Evolutionary conservation across 2,329 filamentous ascomycete genomes (phyloP).

Genomic region (Westerdykella aurantiaca): DNA sequence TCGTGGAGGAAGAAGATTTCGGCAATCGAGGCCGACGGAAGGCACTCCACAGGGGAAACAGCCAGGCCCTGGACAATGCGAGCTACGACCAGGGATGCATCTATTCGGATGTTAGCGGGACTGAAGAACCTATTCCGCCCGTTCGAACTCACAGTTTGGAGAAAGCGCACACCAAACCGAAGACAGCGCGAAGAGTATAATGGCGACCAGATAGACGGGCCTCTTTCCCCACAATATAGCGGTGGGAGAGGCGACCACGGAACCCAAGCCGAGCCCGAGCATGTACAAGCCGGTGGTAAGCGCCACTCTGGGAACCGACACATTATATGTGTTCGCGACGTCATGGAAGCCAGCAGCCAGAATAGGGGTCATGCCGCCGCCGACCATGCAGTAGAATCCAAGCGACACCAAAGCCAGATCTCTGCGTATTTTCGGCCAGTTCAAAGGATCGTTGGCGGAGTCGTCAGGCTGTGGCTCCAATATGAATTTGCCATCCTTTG

Average conservation of each 20-base stretch:
- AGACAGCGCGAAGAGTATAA: conserved; percentile 69
- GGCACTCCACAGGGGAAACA: conserved; percentile 83
- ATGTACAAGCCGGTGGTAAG: conserved; percentile 90
- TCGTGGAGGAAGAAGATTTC: conserved; percentile 97
- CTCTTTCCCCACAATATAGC: conserved; percentile 88
- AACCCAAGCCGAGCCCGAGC: conserved; percentile 84
- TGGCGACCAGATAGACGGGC: conserved; percentile 76
- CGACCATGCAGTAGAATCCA: conserved; percentile 88
- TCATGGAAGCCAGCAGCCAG: conserved; percentile 85
- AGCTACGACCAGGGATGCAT: conserved; percentile 70
- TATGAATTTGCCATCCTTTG: conserved; percentile 75
- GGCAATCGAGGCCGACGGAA: conserved; percentile 88
- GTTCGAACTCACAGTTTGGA: conserved; percentile 51
- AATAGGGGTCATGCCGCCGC: conserved; percentile 86
- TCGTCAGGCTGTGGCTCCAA: conserved; percentile 90
- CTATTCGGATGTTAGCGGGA: conserved; percentile 1
- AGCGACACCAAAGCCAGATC: conserved; percentile 74
- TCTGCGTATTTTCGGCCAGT: conserved; percentile 79
- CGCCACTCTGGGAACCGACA: conserved; percentile 67
- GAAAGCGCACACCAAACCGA: conserved; percentile 83
- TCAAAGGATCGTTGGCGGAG: conserved; percentile 82
- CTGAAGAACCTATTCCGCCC: neutral
- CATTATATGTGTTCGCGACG: conserved; percentile 61
- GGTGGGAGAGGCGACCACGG: conserved; percentile 78
- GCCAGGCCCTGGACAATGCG: conserved; percentile 83